Evolutionary conservation across 2,329 filamentous ascomycete genomes (phyloP).

Genomic region (Pezicula carpinea): DNA sequence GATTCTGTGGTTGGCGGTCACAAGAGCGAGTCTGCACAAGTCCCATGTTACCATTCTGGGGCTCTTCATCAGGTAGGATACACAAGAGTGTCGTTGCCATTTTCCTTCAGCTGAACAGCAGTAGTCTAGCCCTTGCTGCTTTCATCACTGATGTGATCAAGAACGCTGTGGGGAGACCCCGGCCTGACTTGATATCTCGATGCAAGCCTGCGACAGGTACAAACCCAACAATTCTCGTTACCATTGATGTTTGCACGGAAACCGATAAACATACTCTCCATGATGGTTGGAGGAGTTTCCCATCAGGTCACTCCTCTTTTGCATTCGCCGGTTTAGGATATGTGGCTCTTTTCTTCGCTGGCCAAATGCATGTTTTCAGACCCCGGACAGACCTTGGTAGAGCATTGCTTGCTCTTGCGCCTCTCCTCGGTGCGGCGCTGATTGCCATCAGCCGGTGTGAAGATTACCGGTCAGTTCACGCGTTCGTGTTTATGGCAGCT

Average conservation of each 20-base stretch:
- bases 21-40: conserved; percentile 67
- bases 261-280: conserved; percentile 64
- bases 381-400: conserved; percentile 44
- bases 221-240: conserved; percentile 49
- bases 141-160: conserved; percentile 91
- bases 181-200: conserved; percentile 83
- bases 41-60: conserved; percentile 81
- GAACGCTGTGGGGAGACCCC: conserved; percentile 64
- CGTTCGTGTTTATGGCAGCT: not conserved
- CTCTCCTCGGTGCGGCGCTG: conserved; percentile 58
- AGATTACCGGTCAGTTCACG: conserved; percentile 48
- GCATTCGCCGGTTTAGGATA: conserved; percentile 77
- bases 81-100: not conserved
- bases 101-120: not conserved
- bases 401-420: conserved; percentile 51
- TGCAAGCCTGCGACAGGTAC: conserved; percentile 64
- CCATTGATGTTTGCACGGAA: conserved; percentile 69
- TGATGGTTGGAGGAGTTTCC: conserved; percentile 81
- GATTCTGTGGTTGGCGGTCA: conserved; percentile 56
- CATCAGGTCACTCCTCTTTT: conserved; percentile 75
- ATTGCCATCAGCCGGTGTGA: conserved; percentile 66
- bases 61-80: conserved; percentile 57
- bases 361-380: conserved; percentile 55
- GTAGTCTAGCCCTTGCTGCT: conserved; percentile 61
- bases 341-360: conserved; percentile 64